phyloP scores from a whole-genome alignment of 768 basidiomycete genomes.

The Tephrocybe sp. region DNA sequence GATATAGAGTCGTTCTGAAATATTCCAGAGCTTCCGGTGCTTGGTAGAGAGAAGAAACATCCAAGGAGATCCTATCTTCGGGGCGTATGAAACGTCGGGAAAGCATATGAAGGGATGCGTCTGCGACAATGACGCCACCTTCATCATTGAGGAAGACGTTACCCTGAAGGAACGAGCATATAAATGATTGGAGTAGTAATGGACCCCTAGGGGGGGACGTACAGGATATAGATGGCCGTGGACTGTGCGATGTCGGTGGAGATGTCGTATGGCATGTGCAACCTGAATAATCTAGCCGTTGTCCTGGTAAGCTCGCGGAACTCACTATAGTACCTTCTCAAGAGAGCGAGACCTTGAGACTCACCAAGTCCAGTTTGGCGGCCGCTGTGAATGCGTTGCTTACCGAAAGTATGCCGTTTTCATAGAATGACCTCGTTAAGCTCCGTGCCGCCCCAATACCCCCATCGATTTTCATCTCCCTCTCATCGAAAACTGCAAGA shows the following conservation, averaged over 20 bases:
- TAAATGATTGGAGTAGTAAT: neutral
- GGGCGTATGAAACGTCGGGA: neutral
- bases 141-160: slow-evolving; percentile 13
- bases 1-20: neutral
- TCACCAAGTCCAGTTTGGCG: neutral
- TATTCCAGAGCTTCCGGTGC: slow-evolving; percentile 11
- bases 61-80: neutral
- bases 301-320: neutral
- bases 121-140: slow-evolving; percentile 8
- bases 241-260: slow-evolving; percentile 7
- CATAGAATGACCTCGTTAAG: no score
- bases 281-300: slow-evolving; percentile 5
- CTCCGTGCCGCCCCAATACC: no score
- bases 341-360: neutral
- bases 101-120: slow-evolving; percentile 6
- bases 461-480: no score
- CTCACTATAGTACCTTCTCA: no score
- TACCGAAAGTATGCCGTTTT: no score
- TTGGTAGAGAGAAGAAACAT: slow-evolving; percentile 7
- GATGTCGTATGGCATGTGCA: slow-evolving; percentile 12
- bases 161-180: slow-evolving; percentile 1
- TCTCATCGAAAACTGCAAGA: no score
- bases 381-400: no score
- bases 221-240: slow-evolving; percentile 19
- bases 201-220: neutral